Evolutionary conservation across 257 asterid genomes (phyloP), one percentile per base, ranked within the genome.

Genomic region (Scutellaria baicalensis): DNA sequence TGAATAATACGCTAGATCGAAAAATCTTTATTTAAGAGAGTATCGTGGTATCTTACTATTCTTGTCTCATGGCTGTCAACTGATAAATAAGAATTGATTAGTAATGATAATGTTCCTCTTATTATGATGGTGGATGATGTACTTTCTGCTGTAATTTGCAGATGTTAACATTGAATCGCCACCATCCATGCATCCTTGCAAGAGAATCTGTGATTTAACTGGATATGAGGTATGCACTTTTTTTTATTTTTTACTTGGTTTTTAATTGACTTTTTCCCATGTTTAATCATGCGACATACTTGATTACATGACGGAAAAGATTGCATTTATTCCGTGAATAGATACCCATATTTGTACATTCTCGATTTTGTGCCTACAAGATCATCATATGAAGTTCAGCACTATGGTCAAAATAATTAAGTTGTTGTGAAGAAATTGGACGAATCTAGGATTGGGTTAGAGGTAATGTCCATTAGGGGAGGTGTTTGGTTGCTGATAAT

Each of bases 111-210:
- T 44, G 6, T 5, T 62, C 69, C 44, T 59, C 51, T 54, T 23
- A 54, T 17, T 8, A 18, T 31, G 56, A 16, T 39, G 61, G 39
- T 75, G 38, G 8, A 55, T 54, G 16, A 23, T 70, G 48, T 42
- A 9, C 69, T 52, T 52, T 67, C 47, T 69, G 35, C 38, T 78
- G 59, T 42, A 66, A 20, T 44, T 63, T 68, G 81, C 88, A 85
- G 97, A 93, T 82, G 94, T 88, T 56, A 88, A 83, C 86, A 84
- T 90, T 20, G 97, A 87, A 49, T 73, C 98, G 6, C 96, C 98
- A 11, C 97, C 98, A 42, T 85, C 97, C 6, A 79, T 78, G 82
- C 97, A 73, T 75, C 98, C 97, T 0, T 83, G 87, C 84, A 90
- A 78, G 84, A 80, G 90, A 82, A 89, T 93, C 63, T 93, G 98